A percentile compares a stretch with the other conserved stretches of the same genome.
Conservation (phyloP, 1,139 yeast species). For the Pichia sp. region DNA sequence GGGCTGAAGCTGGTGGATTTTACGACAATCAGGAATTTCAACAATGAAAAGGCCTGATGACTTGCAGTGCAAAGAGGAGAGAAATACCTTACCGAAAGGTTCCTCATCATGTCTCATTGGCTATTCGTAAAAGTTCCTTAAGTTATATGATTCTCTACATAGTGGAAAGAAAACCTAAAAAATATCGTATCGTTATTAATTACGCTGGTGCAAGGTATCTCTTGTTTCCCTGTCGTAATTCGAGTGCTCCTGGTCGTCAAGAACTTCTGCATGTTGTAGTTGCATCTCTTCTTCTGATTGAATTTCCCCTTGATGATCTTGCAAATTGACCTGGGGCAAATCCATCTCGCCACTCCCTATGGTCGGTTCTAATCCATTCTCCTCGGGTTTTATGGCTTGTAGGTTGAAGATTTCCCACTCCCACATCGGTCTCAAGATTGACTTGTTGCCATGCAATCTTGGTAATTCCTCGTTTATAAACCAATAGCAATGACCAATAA, state of each 20-base stretch:
- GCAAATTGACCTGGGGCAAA: neutral
- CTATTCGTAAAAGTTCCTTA: neutral
- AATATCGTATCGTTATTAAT: neutral
- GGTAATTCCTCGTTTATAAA: conserved; percentile 44
- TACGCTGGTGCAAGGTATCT: conserved; percentile 6
- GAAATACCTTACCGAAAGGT: too few relatives aligned
- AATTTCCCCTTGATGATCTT: neutral
- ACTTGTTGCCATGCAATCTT: conserved; percentile 31
- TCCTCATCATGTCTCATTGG: too few relatives aligned
- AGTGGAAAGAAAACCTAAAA: too few relatives aligned
- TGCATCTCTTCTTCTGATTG: neutral
- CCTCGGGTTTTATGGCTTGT: neutral
- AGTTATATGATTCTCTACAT: too few relatives aligned
- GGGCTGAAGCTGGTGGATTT: conserved; percentile 21
- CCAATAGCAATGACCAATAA: conserved; percentile 42
- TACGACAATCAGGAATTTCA: conserved; percentile 16
- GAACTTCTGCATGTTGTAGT: neutral
- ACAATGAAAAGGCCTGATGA: conserved; percentile 1
- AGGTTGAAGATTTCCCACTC: conserved; percentile 21
- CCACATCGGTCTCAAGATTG: conserved; percentile 31
- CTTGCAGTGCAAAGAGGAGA: too few relatives aligned
- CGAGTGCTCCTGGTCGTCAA: neutral
- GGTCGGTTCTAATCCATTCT: neutral
- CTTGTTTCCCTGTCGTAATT: conserved; percentile 8
- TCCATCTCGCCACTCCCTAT: neutral